phyloP scores from a whole-genome alignment of 2,329 filamentous ascomycete genomes.

The Botrytis fragariae region DNA sequence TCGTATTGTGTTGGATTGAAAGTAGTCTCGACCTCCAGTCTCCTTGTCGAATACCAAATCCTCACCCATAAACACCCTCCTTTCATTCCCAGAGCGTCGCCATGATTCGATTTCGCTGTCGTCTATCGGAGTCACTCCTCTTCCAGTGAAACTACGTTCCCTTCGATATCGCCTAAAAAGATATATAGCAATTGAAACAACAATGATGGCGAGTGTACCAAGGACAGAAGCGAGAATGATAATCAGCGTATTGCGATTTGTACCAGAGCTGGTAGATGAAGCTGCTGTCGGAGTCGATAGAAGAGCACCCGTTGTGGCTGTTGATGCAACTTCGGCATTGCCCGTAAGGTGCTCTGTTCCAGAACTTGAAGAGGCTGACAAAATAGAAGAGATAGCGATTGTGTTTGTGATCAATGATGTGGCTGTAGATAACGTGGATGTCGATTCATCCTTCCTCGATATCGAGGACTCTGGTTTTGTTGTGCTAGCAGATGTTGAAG shows the following conservation, averaged over 20 bases:
- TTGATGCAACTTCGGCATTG: conserved; percentile 9
- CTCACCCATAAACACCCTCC: conserved; percentile 2
- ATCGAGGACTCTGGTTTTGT: neutral
- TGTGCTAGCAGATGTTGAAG: neutral
- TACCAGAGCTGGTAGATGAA: conserved; percentile 24
- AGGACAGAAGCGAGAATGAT: conserved; percentile 34
- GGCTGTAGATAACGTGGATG: conserved; percentile 21
- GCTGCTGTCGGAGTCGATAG: conserved; percentile 19
- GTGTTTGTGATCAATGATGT: conserved; percentile 22
- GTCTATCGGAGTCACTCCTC: conserved; percentile 59
- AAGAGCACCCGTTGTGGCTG: conserved; percentile 21
- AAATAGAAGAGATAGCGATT: conserved; percentile 27
- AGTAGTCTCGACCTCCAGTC: conserved; percentile 6
- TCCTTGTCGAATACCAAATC: conserved; percentile 16
- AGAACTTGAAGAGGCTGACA: conserved; percentile 19
- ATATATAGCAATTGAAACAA: conserved; percentile 27
- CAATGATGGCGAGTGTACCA: conserved; percentile 31
- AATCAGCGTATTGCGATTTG: conserved; percentile 26
- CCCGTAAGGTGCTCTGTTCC: conserved; percentile 1
- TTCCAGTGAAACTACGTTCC: conserved; percentile 45
- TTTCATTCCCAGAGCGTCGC: conserved; percentile 38
- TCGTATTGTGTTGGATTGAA: conserved; percentile 15
- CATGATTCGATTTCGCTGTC: conserved; percentile 66
- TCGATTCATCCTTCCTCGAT: conserved; percentile 18
- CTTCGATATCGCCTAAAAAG: conserved; percentile 30